Conservation (phyloP, 768 basidiomycete genomes). For the Rhodotorula babjevae region DNA sequence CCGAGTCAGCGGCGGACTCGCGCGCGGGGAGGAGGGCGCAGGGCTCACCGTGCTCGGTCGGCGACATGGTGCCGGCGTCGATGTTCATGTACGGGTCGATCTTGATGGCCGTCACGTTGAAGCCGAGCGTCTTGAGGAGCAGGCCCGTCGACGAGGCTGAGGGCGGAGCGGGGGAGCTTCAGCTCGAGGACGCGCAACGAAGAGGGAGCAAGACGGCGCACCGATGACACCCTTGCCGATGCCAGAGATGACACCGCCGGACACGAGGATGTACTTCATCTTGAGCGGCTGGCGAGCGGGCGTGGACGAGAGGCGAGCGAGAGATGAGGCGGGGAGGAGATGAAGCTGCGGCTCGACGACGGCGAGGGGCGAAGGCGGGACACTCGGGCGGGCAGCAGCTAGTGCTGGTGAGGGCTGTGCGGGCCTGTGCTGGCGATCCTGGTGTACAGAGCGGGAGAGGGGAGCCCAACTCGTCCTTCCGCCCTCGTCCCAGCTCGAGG, state of each 20-base stretch:
- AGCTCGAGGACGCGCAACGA: neutral
- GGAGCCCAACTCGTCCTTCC: neutral
- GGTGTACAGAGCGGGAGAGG: neutral
- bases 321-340: too few species aligned
- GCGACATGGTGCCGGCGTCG: slow-evolving; percentile 97
- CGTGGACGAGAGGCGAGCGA: slow-evolving; percentile 42
- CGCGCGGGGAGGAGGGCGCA: slow-evolving; percentile 1
- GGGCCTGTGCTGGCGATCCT: neutral
- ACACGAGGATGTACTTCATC: slow-evolving; percentile 92
- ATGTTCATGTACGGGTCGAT: slow-evolving; percentile 99
- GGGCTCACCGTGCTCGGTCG: slow-evolving; percentile 81
- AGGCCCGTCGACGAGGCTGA: slow-evolving; percentile 93
- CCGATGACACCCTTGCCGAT: slow-evolving; percentile 99
- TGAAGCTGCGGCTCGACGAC: neutral
- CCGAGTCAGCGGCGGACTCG: neutral
- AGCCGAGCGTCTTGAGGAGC: slow-evolving; percentile 85
- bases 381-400: neutral
- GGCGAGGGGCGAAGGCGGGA: neutral
- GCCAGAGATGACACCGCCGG: slow-evolving; percentile 94
- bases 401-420: neutral
- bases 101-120: slow-evolving; percentile 98
- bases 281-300: too few species aligned
- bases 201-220: slow-evolving; percentile 46
- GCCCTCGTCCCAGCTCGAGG: neutral
- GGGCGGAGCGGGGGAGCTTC: neutral